phyloP scores from a whole-genome alignment of 2,329 filamentous ascomycete species.

The Hypoxylon sp. region DNA sequence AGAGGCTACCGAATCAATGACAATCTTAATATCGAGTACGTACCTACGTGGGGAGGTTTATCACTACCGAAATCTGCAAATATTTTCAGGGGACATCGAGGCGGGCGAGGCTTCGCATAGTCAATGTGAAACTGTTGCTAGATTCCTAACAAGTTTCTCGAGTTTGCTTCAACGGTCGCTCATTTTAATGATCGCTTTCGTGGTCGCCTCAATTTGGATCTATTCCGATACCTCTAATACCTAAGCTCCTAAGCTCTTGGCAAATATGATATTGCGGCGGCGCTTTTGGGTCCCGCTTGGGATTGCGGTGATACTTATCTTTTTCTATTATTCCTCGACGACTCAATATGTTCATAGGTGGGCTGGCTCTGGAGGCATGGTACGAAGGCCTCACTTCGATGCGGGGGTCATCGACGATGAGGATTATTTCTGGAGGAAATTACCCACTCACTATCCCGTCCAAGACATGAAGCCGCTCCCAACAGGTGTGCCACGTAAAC shows the following conservation, averaged over 20 bases:
- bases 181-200: conserved; percentile 19
- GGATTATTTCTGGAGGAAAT: conserved; percentile 50
- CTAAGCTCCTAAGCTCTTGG: background rate
- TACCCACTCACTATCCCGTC: conserved; percentile 48
- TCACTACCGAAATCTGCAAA: conserved; percentile 32
- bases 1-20: conserved; percentile 4
- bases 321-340: conserved; percentile 39
- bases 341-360: conserved; percentile 12
- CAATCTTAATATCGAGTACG: conserved; percentile 23
- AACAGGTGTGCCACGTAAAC: conserved; percentile 39
- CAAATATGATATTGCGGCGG: conserved; percentile 40
- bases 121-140: conserved; percentile 13
- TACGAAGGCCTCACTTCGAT: conserved; percentile 20
- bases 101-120: conserved; percentile 3
- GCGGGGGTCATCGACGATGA: conserved; percentile 42
- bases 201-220: background rate
- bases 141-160: conserved; percentile 8
- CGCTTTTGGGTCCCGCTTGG: conserved; percentile 37
- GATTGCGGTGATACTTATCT: conserved; percentile 27
- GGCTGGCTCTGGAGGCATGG: conserved; percentile 17
- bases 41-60: conserved; percentile 29
- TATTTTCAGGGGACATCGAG: conserved; percentile 23
- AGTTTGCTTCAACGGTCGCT: conserved; percentile 13
- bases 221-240: conserved; percentile 18
- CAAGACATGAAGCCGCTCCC: conserved; percentile 45